Evolutionary conservation across 2,329 filamentous ascomycete species (phyloP).

Genomic region (Pseudocercospora macadamiae): DNA sequence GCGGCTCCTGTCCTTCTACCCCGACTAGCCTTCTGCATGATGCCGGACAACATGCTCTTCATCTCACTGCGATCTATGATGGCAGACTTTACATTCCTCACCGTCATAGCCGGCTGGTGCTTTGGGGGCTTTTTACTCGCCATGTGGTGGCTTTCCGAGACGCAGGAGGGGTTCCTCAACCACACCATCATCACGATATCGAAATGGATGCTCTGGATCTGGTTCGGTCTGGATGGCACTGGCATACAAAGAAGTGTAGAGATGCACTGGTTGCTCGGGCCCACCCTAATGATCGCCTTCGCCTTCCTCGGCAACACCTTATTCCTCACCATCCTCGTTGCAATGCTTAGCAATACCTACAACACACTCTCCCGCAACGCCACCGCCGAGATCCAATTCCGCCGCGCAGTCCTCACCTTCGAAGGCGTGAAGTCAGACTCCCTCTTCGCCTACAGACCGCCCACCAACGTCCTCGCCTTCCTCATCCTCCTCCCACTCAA

Average conservation of each 20-base stretch:
- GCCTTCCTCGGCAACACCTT: slow-evolving; percentile 85
- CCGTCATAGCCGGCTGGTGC: slow-evolving; percentile 76
- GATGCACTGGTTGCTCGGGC: slow-evolving; percentile 79
- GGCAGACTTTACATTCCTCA: slow-evolving; percentile 79
- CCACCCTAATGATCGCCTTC: slow-evolving; percentile 78
- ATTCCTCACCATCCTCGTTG: slow-evolving; percentile 86
- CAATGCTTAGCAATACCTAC: slow-evolving; percentile 84
- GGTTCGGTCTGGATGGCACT: slow-evolving; percentile 80
- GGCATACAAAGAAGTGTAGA: slow-evolving; percentile 62
- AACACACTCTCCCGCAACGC: slow-evolving; percentile 75
- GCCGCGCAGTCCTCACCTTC: slow-evolving; percentile 77
- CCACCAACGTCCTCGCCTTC: slow-evolving; percentile 80
- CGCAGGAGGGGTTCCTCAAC: slow-evolving; percentile 43
- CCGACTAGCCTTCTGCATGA: slow-evolving; percentile 77
- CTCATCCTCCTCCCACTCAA: slow-evolving; percentile 75
- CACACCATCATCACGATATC: slow-evolving; percentile 66
- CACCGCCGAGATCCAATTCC: slow-evolving; percentile 81
- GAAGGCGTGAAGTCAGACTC: slow-evolving; percentile 85
- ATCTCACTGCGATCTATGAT: slow-evolving; percentile 82
- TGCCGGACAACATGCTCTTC: slow-evolving; percentile 84
- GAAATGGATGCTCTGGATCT: slow-evolving; percentile 93
- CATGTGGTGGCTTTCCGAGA: slow-evolving; percentile 75
- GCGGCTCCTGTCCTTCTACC: slow-evolving; percentile 78
- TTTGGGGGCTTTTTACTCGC: slow-evolving; percentile 81
- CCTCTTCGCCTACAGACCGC: slow-evolving; percentile 79